Percentiles rank a stretch among this genome's conserved stretches.
phyloP scores from a whole-genome alignment of 2,329 filamentous ascomycete species.

The Scedosporium dehoogii region DNA sequence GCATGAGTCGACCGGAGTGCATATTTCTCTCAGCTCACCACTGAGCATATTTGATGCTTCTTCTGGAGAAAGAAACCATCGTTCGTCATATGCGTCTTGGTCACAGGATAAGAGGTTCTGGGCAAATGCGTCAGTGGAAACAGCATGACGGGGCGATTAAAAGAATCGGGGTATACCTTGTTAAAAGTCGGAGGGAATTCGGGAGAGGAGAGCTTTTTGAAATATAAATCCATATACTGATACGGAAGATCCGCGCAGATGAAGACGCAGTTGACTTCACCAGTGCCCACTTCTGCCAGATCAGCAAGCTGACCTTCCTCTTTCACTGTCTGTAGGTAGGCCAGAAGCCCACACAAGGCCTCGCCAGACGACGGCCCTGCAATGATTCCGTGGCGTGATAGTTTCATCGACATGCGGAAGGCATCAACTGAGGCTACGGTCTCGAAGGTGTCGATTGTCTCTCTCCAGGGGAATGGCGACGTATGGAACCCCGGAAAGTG shows the following conservation, averaged over 20 bases:
- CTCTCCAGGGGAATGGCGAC: slow-evolving; percentile 42
- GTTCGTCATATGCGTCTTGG: background rate
- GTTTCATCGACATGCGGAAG: slow-evolving; percentile 40
- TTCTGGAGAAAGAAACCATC: background rate
- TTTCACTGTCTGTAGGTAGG: slow-evolving; percentile 32
- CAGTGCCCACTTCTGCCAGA: slow-evolving; percentile 32
- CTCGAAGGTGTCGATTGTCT: slow-evolving; percentile 43
- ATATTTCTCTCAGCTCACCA: background rate
- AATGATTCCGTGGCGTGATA: slow-evolving; percentile 48
- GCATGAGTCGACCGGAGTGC: background rate
- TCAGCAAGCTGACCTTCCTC: slow-evolving; percentile 37
- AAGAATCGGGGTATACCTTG: background rate
- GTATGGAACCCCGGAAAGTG: slow-evolving; percentile 4
- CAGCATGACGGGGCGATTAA: background rate
- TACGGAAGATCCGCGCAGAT: slow-evolving; percentile 54
- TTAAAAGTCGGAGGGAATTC: slow-evolving; percentile 37
- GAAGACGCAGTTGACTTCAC: slow-evolving; percentile 42
- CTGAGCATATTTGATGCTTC: background rate
- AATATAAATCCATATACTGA: slow-evolving; percentile 52
- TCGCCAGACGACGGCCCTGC: slow-evolving; percentile 52
- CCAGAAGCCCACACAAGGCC: slow-evolving; percentile 27
- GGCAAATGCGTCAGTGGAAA: background rate
- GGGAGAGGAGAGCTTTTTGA: slow-evolving; percentile 38
- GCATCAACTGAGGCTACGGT: slow-evolving; percentile 45
- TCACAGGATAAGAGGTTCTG: background rate